These are phyloP conservation scores for Hericium coralloides DNA, from an alignment of 768 basidiomycete species.

Conservation along the genomic window DNA sequence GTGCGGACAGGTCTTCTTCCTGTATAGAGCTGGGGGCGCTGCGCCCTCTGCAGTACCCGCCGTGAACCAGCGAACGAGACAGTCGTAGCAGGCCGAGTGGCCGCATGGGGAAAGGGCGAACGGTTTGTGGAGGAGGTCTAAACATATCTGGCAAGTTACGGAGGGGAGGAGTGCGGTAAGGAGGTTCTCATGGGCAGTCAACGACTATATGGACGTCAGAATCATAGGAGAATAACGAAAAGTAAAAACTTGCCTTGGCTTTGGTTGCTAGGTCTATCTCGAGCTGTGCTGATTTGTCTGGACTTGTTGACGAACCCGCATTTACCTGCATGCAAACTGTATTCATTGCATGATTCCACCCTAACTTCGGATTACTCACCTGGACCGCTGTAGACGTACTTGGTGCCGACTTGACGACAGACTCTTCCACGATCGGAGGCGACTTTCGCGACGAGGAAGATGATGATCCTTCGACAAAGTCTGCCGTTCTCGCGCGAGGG, in stretches of 20 bases:
- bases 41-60: conserved; percentile 21
- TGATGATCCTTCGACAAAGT: conserved; percentile 2
- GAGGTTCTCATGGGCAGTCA: conserved; percentile 38
- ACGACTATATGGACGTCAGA: conserved; percentile 4
- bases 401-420: neutral
- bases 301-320: no score
- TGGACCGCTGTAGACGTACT: neutral
- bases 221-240: neutral
- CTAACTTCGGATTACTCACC: neutral
- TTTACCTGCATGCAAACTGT: no score
- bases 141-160: conserved; percentile 70
- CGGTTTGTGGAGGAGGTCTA: conserved; percentile 65
- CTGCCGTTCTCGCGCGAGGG: neutral
- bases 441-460: neutral
- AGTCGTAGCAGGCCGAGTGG: conserved; percentile 60
- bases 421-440: neutral
- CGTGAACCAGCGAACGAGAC: conserved; percentile 74
- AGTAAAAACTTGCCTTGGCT: neutral
- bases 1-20: conserved; percentile 35
- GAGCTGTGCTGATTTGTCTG: no score
- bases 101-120: conserved; percentile 72
- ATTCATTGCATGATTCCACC: no score
- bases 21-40: conserved; percentile 19
- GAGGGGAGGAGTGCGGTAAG: conserved; percentile 51
- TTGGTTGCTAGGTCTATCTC: neutral